These are phyloP conservation scores for Steccherinum ochraceum DNA, from an alignment of 768 basidiomycete genomes.

Conservation along the genomic window DNA sequence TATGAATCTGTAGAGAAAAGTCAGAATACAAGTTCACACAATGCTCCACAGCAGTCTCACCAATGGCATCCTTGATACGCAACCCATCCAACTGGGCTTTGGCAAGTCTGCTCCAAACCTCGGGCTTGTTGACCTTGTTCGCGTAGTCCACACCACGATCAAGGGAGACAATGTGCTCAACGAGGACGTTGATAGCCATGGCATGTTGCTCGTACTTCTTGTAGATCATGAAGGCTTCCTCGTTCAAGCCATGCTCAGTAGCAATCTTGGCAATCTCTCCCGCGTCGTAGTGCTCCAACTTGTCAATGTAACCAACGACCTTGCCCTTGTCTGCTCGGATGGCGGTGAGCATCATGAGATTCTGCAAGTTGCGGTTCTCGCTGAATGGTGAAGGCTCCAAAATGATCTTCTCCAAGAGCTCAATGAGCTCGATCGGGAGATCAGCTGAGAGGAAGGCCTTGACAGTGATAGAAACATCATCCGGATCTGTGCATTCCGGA, in stretches of 20 bases:
- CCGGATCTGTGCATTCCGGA: constrained; percentile 95
- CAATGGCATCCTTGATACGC: constrained; percentile 96
- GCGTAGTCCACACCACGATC: constrained; percentile 96
- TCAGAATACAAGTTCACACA: too few relatives aligned
- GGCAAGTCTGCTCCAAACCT: constrained; percentile 96
- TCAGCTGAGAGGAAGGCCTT: constrained; percentile 97
- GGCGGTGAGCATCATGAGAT: constrained; percentile 89
- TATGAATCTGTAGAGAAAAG: constrained; percentile 84
- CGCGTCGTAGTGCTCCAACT: constrained; percentile 91
- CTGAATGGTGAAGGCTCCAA: constrained; percentile 96
- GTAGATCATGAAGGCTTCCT: constrained; percentile 96
- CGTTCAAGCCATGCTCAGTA: constrained; percentile 90
- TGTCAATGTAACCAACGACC: constrained; percentile 97
- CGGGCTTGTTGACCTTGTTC: constrained; percentile 91
- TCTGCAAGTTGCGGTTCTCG: constrained; percentile 96
- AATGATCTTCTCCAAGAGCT: constrained; percentile 97
- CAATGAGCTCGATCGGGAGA: constrained; percentile 94
- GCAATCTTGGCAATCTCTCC: constrained; percentile 96
- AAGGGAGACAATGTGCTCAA: constrained; percentile 96
- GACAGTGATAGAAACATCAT: constrained; percentile 97
- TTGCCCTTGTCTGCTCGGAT: constrained; percentile 98
- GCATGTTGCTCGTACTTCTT: constrained; percentile 96
- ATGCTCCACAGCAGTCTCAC: constrained; percentile 37
- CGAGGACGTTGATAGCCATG: constrained; percentile 94
- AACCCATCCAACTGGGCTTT: constrained; percentile 98